phyloP scores from a whole-genome alignment of 2,329 filamentous ascomycete genomes.

The Aspergillus viridinutans region DNA sequence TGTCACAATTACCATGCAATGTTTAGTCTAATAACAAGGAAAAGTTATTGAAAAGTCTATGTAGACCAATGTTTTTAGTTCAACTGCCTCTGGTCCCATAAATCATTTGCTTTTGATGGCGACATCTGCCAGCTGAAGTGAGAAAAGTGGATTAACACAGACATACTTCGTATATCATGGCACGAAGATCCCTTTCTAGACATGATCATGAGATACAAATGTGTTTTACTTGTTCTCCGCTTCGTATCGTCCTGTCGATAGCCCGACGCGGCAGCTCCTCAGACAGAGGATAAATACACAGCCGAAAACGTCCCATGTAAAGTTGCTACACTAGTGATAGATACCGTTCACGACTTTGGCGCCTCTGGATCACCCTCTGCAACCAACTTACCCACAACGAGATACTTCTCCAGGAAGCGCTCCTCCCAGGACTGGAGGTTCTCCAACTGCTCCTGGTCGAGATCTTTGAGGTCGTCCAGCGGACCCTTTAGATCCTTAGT shows the following conservation, averaged over 20 bases:
- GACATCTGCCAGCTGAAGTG: not conserved
- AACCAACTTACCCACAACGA: slow-evolving; percentile 86
- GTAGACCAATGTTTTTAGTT: not conserved
- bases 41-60: not conserved
- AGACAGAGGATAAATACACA: not conserved
- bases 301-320: not conserved
- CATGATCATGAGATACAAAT: not conserved
- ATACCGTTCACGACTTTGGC: slow-evolving; percentile 17
- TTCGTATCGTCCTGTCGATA: not conserved
- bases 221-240: not conserved
- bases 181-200: not conserved
- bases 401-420: slow-evolving; percentile 87
- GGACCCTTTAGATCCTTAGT: slow-evolving; percentile 84
- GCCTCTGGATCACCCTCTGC: slow-evolving; percentile 52
- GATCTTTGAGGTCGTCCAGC: slow-evolving; percentile 68
- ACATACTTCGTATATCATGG: not conserved
- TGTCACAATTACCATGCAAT: not conserved
- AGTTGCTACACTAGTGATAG: not conserved
- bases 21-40: not conserved
- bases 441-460: slow-evolving; percentile 73
- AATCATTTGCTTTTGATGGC: not conserved
- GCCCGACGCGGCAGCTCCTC: too few species aligned
- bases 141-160: not conserved
- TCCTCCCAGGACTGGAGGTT: slow-evolving; percentile 89
- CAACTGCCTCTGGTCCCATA: not conserved